A percentile compares a stretch with the other conserved stretches of the same genome.
Evolutionary conservation across 257 asterid genomes (phyloP).

Genomic region (Mitragyna speciosa): DNA sequence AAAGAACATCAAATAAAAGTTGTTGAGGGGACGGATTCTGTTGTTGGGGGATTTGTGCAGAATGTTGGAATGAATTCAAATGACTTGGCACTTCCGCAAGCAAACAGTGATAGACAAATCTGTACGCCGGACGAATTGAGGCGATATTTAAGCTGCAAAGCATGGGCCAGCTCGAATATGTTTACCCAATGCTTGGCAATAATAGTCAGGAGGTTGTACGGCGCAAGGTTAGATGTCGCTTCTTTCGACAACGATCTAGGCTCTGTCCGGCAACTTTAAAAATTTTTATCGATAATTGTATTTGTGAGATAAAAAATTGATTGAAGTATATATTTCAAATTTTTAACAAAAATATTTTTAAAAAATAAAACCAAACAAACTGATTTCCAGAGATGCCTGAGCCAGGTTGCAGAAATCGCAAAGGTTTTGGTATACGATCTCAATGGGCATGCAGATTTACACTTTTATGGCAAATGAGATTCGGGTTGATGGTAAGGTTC

Average conservation of each 20-base stretch:
- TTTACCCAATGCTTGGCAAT: neutral
- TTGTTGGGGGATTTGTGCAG: neutral
- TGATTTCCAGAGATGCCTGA: neutral
- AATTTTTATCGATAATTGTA: no score
- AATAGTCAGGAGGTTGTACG: neutral
- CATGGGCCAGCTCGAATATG: neutral
- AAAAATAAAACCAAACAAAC: no score
- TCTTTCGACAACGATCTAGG: neutral
- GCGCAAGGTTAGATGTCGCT: neutral
- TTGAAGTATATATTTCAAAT: no score
- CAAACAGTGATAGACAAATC: neutral
- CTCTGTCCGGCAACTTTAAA: neutral
- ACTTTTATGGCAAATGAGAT: neutral
- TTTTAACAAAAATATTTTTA: no score
- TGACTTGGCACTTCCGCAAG: neutral
- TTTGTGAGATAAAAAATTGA: no score
- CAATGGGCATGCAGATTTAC: neutral
- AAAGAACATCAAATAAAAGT: neutral
- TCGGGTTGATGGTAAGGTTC: no score
- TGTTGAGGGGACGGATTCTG: neutral
- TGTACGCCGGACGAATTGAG: neutral
- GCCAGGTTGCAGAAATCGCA: constrained; percentile 1
- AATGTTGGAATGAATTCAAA: neutral
- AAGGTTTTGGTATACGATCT: neutral
- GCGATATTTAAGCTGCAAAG: neutral